phyloP scores from a whole-genome alignment of 2,329 filamentous ascomycete species.

The Talaromyces pinophilus region DNA sequence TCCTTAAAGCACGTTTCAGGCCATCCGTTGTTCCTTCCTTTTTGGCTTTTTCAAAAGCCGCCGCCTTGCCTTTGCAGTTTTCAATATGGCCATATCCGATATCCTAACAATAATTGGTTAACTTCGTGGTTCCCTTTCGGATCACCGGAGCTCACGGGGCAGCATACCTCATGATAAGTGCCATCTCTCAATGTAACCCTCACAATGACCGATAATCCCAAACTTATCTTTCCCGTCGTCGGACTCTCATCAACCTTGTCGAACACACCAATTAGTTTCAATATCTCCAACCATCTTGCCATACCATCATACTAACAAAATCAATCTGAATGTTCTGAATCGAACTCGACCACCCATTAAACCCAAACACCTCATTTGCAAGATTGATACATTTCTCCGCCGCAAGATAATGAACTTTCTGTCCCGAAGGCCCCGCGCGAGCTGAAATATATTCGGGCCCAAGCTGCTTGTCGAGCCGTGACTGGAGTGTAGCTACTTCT shows the following conservation, averaged over 20 bases:
- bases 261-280: neutral
- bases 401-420: slow-evolving; percentile 90
- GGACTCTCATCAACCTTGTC: slow-evolving; percentile 73
- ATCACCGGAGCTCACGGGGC: no score
- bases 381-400: slow-evolving; percentile 95
- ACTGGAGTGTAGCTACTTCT: slow-evolving; percentile 85
- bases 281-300: neutral
- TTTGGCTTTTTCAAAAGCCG: slow-evolving; percentile 97
- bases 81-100: slow-evolving; percentile 96
- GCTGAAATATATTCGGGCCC: slow-evolving; percentile 95
- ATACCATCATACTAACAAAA: slow-evolving; percentile 59
- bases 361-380: slow-evolving; percentile 92
- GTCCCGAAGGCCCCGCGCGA: slow-evolving; percentile 76
- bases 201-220: slow-evolving; percentile 87
- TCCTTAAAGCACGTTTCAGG: slow-evolving; percentile 83
- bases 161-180: slow-evolving; percentile 76
- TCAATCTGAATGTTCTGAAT: slow-evolving; percentile 94
- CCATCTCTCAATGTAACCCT: slow-evolving; percentile 88
- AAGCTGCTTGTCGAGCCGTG: slow-evolving; percentile 85
- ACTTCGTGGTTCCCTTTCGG: no score
- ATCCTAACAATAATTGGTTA: slow-evolving; percentile 56
- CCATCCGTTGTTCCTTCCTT: slow-evolving; percentile 97
- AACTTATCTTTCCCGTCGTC: slow-evolving; percentile 73
- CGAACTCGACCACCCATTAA: slow-evolving; percentile 97
- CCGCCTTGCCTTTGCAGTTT: slow-evolving; percentile 92